phyloP scores from a whole-genome alignment of 2,329 filamentous ascomycete species.

The Hirsutella minnesotensis region DNA sequence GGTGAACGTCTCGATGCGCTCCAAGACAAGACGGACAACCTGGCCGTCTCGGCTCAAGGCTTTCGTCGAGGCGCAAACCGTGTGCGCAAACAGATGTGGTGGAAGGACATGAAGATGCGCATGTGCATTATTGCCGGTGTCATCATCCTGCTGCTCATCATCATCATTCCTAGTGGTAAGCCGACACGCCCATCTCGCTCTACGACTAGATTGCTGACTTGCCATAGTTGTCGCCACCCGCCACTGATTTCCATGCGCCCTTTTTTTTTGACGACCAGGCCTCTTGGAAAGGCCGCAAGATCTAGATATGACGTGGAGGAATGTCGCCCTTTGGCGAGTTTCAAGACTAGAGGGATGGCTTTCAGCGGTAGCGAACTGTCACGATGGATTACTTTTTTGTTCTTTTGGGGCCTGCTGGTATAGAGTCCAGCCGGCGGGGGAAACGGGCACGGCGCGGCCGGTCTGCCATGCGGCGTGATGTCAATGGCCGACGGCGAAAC shows the following conservation, averaged over 20 bases:
- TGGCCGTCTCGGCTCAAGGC: conserved; percentile 83
- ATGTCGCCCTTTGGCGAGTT: background rate
- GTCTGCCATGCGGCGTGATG: conserved; percentile 8
- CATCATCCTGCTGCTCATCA: conserved; percentile 82
- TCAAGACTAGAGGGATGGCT: background rate
- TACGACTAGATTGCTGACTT: background rate
- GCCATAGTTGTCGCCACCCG: conserved; percentile 22
- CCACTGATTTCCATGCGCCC: conserved; percentile 13
- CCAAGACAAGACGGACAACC: conserved; percentile 89
- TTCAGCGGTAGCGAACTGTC: conserved; percentile 1
- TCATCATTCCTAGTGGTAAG: conserved; percentile 83
- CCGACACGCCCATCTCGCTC: background rate
- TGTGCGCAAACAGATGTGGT: conserved; percentile 98
- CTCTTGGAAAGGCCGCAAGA: background rate
- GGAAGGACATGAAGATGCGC: conserved; percentile 99
- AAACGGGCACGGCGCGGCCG: conserved; percentile 7
- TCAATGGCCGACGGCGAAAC: background rate
- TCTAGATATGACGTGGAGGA: conserved; percentile 3
- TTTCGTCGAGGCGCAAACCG: conserved; percentile 95
- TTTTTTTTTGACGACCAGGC: background rate
- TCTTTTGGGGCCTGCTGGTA: conserved; percentile 23
- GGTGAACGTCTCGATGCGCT: conserved; percentile 79
- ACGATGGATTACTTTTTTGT: conserved; percentile 16
- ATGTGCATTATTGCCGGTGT: conserved; percentile 90
- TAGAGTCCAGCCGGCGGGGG: conserved; percentile 19